Base-by-base conservation (phyloP, 2,329 filamentous ascomycete species). In the Xylariales sp. region DNA sequence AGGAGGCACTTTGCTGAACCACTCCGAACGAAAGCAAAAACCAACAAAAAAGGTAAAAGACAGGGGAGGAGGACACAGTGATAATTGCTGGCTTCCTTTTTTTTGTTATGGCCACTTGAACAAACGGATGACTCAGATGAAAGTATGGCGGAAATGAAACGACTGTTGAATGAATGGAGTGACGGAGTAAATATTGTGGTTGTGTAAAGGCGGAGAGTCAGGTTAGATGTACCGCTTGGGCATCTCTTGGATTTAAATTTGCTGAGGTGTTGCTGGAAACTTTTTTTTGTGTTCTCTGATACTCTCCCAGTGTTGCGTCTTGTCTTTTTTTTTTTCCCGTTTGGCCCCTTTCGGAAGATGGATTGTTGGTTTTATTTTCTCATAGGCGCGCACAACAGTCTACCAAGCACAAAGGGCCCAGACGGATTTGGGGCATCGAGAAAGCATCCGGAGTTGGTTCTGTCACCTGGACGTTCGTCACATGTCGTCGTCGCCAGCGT, bases 121-220 rank as follows among this genome's bases (percentile, higher is more conserved):
- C 57, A 58, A 49, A 63, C 32, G 67, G 56, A 69, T 45, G 63
- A 64, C 53, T 62, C 53, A 56, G 62, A 67, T 69, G 69, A 70
- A 58, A 55, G 50, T 59, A 69, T 62, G 66, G 69, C n/a, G 60
- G 64, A 53, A 62, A 69, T 63, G 56, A 65, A 64, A 68, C 57
- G 63, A 69, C 62, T 3, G 58, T 32, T 69, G 69, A 67, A 71
- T 46, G 61, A 65, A 60, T 43, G 69, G 69, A 69, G 67, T 71
- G 69, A 67, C 57, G 69, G 69, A 71, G 67, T 70, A 68, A 61
- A 63, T 57, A 64, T 43, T 62, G 55, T 18, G 52, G 55, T 36
- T 63, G 58, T 68, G 61, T 65, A 64, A 66, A 65, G 49, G 59
- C 50, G 34, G 52, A 61, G 45, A 45, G 50, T 67, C 32, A 46